Conservation (phyloP, 345 rosid genomes). For the Eucalyptus marginata region DNA sequence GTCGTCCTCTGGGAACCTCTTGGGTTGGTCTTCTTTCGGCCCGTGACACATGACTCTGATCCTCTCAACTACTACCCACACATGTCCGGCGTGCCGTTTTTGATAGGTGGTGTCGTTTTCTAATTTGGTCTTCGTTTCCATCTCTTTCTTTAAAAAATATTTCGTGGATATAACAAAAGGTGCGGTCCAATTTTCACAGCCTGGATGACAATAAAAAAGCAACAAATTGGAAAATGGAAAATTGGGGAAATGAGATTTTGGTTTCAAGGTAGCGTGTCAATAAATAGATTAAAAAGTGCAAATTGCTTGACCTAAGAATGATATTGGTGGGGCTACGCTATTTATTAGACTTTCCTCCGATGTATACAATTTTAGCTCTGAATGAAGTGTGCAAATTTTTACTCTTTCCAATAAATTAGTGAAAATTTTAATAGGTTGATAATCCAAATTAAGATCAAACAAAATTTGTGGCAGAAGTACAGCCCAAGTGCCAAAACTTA, state of each 20-base stretch:
- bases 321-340: neutral
- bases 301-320: neutral
- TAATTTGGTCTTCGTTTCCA: neutral
- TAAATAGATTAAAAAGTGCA: neutral
- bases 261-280: neutral
- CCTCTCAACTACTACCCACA: neutral
- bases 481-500: too few species aligned
- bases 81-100: neutral
- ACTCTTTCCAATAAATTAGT: neutral
- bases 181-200: neutral
- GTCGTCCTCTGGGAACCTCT: too few species aligned
- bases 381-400: neutral
- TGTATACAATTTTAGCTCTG: neutral
- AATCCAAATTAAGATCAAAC: too few species aligned
- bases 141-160: neutral
- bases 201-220: neutral
- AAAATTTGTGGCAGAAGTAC: too few species aligned
- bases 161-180: neutral
- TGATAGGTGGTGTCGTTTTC: neutral
- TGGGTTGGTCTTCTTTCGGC: too few species aligned
- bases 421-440: neutral
- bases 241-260: neutral
- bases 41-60: neutral
- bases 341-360: neutral
- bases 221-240: neutral